Percentiles rank a stretch among this genome's conserved stretches.
These are phyloP conservation scores for Theileria orientalis DNA, from an alignment of 169 alveolate genomes.

Conservation along the genomic window DNA sequence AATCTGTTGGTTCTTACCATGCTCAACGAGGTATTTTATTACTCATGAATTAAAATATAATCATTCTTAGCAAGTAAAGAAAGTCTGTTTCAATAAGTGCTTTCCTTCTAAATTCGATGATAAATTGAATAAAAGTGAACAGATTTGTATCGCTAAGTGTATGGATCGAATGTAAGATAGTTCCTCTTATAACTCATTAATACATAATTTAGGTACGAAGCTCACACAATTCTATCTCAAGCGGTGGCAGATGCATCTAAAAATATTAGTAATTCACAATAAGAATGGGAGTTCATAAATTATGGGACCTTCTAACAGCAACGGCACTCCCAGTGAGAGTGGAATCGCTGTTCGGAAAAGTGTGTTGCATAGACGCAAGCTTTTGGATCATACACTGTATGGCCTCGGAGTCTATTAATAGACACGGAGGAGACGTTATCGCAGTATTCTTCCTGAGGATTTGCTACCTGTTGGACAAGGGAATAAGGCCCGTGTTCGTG, in stretches of 20 bases:
- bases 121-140: slow-evolving; percentile 76
- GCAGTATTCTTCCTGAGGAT: slow-evolving; percentile 83
- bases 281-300: slow-evolving; percentile 57
- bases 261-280: slow-evolving; percentile 53
- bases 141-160: slow-evolving; percentile 85
- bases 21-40: slow-evolving; percentile 61
- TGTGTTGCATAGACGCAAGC: slow-evolving; percentile 60
- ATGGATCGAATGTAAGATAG: slow-evolving; percentile 84
- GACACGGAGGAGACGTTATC: slow-evolving; percentile 47
- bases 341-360: slow-evolving; percentile 51
- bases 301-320: slow-evolving; percentile 67
- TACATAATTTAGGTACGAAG: slow-evolving; percentile 77
- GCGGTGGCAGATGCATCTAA: slow-evolving; percentile 80
- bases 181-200: not conserved
- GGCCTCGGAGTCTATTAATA: slow-evolving; percentile 51
- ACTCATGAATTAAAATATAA: not conserved
- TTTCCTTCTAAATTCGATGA: slow-evolving; percentile 78
- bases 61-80: slow-evolving; percentile 75
- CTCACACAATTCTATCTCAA: slow-evolving; percentile 83
- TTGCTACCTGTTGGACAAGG: slow-evolving; percentile 85
- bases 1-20: slow-evolving; percentile 57
- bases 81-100: slow-evolving; percentile 85
- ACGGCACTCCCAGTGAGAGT: slow-evolving; percentile 55
- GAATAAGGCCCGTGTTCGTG: slow-evolving; percentile 87
- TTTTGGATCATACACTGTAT: slow-evolving; percentile 62